Base-by-base conservation (phyloP, 176 grass and related monocot species). In the Ensete glaucum region DNA sequence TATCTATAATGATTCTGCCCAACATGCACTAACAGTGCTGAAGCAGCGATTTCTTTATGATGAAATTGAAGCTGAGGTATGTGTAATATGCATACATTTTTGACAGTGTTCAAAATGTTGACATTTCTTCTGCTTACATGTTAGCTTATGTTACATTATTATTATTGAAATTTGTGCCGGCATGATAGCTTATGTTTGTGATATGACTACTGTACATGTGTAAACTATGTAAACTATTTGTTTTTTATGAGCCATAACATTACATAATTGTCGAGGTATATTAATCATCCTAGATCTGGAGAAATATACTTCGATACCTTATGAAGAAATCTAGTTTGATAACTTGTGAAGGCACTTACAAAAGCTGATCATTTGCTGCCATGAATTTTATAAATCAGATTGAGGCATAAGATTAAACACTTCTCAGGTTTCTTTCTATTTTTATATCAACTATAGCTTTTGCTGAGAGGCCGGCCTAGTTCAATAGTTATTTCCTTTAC, bases 1-100 rank as follows among this genome's bases (percentile, higher is more conserved):
- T 87, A 89, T 97, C 60, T 97, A 97, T 76, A 97, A 97, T 77
- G 94, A 97, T 83, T 97, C 94, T 82, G 90, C 94, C 81, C 94
- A 97, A 80, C 89, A 97, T 82, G 94, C 90, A 76, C 75, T 97
- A 72, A 89, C 83, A 78, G 89, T 82, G 77, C 88, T 97, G 67
- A 97, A 93, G 73, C 94, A 97, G 58, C 89, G 94, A 80, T 97
- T 97, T 82, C 94, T 97, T 75, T 97, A 97, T 82, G 94, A 97
- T 74, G 94, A 97, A 93, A 93, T 97, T 87, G 94, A 97, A 93
- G 94, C 94, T 76, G 94, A 97, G 94, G 94, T 97, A 88, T 76
- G 67, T 13, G 3, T 51, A 71, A 1, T 16, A 54, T 52, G 75
- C 59, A 53, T 58, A 11, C 15, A 49, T 70, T 51, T 70, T 9